Evolutionary conservation across 106 monocot genomes (phyloP), one percentile per base, ranked within the genome.

Genomic region (Acorus calamus): DNA sequence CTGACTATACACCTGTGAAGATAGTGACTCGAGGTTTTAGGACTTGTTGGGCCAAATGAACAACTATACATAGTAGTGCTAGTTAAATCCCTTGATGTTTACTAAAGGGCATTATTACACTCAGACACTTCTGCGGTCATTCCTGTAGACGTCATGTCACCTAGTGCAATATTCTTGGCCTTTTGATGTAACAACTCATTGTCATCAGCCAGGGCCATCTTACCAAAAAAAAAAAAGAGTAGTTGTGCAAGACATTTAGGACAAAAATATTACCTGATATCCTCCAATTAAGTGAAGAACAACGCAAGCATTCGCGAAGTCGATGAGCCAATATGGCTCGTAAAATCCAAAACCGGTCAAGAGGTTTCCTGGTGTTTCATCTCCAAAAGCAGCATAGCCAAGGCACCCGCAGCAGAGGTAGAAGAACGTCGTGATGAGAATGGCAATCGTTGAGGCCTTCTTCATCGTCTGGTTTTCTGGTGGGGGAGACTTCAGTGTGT

Each of bases 261-360:
- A n/a, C n/a, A n/a, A n/a, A n/a, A n/a, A n/a, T n/a, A n/a, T n/a
- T 74, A 94, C 93, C 86, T 90, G 94, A 63, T 90, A 96, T 4
- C 86, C 87, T 44, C 94, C 90, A 2, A 96, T 55, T 4, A 96
- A 70, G 69, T 96, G 94, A 67, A 96, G 60, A 49, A 87, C 76
- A 52, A 96, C 65, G 78, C 94, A 87, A 3, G 79, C 79, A 57
- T 96, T 96, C 11, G 94, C 94, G 42, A 90, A 82, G 73, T 87
- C 87, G 59, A 96, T 50, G 43, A 96, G 79, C 94, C 90, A 90
- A 69, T 69, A 90, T 0, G 94, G 90, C 60, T 96, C 81, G 56
- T 87, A 96, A 82, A 96, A 96, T 7, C 93, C 93, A 4, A 89
- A 89, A 6, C 87, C 94, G 0, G 87, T 87, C 14, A 96, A 52